These are phyloP conservation scores for Penstemon eatonii DNA, from an alignment of 257 asterid species.

Conservation along the genomic window DNA sequence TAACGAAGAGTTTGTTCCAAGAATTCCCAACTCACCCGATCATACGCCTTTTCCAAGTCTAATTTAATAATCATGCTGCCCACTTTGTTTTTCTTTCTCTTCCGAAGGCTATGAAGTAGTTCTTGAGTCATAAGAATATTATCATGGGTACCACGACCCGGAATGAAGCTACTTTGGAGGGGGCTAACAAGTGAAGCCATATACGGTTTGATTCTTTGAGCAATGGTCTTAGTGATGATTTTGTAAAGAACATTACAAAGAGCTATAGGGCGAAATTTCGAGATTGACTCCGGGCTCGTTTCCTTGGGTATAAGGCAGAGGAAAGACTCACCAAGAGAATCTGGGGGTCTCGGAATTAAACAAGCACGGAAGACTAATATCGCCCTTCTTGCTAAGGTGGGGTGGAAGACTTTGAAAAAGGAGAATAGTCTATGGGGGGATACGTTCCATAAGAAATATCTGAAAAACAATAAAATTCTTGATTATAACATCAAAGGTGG, in stretches of 20 bases:
- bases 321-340: too few relatives aligned
- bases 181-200: neutral
- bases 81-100: neutral
- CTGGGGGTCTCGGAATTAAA: too few relatives aligned
- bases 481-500: too few relatives aligned
- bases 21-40: neutral
- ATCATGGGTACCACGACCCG: neutral
- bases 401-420: too few relatives aligned
- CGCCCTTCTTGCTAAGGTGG: too few relatives aligned
- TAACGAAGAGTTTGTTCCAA: neutral
- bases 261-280: too few relatives aligned
- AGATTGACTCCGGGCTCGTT: too few relatives aligned
- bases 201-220: fast-evolving
- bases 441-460: too few relatives aligned
- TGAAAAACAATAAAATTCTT: too few relatives aligned
- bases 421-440: too few relatives aligned
- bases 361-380: too few relatives aligned
- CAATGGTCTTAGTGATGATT: neutral
- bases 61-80: neutral
- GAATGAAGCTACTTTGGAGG: neutral
- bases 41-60: neutral
- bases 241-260: neutral
- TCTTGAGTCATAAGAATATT: neutral
- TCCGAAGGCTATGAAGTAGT: neutral
- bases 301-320: too few relatives aligned